Base-by-base conservation (phyloP, 2,329 filamentous ascomycete species). In the Monosporascus sp. region DNA sequence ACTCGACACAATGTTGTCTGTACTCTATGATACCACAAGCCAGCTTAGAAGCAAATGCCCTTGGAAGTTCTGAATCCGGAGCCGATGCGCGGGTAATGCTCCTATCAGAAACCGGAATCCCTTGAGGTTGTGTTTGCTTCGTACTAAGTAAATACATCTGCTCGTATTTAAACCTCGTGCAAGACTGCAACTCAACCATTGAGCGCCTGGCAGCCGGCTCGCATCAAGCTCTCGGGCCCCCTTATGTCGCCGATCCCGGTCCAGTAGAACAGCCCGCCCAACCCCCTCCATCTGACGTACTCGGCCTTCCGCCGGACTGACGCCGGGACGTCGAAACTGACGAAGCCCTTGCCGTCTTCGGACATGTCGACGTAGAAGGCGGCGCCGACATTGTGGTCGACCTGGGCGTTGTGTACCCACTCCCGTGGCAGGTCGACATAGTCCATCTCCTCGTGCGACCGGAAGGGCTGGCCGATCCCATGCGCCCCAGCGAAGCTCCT, bases 231-330 rank as follows among this genome's bases (percentile, higher is more conserved):
- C 58, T 78, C 71, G 8, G 68, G 60, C 2, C 75, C 80, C 41
- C 71, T 67, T 7, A 76, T 73, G 68, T 88, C 85, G 0, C 78
- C 81, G 2, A 78, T 79, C 2, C 84, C 83, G 39, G 84, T 84
- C 85, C 85, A 88, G 68, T 86, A 88, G 65, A 88, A 88, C 31
- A 88, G 58, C 0, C 85, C 85, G 0, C 78, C 84, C 1, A 88
- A 70, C 1, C 74, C 74, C 54, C 75, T 73, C 37, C 73, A 68
- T 47, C 75, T 78, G 47, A 78, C 83, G 60, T 82, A 87, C 37
- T 73, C 71, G 0, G 83, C 84, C 68, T 88, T 88, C 61, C 78
- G 74, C 51, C 71, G 65, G 17, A 88, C 83, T 1, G 82, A 86
- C 24, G 71, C 69, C 5, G 82, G 78, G 35, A 80, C 82, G 60